Conservation (phyloP, 805 yeast genomes). For the Candida awuae region DNA sequence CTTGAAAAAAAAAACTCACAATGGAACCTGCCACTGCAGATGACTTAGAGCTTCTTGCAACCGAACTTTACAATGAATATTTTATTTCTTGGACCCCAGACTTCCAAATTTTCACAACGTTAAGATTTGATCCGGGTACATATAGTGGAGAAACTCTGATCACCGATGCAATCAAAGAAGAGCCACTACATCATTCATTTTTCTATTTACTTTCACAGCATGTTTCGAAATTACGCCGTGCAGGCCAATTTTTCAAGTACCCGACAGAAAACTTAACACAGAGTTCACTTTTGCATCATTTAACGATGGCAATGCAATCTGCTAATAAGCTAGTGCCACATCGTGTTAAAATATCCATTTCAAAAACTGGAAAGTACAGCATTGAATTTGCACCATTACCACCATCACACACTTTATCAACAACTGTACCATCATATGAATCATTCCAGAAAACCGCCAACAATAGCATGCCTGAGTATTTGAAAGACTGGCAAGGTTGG, state of each 20-base stretch:
- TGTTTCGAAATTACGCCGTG: conserved; percentile 45
- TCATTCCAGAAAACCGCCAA: conserved; percentile 2
- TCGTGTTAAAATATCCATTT: conserved; percentile 41
- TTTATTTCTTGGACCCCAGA: conserved; percentile 61
- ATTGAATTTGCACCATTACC: conserved; percentile 22
- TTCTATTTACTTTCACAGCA: conserved; percentile 66
- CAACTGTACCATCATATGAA: conserved; percentile 3
- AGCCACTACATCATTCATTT: conserved; percentile 23
- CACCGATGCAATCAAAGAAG: conserved; percentile 20
- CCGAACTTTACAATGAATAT: conserved; percentile 70
- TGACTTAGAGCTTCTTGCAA: too few relatives aligned
- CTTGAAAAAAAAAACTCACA: too few relatives aligned
- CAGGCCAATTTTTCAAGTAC: conserved; percentile 49
- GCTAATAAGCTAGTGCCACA: conserved; percentile 30
- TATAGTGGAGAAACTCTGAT: conserved; percentile 19
- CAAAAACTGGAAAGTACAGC: conserved; percentile 26
- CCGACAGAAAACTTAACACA: conserved; percentile 30
- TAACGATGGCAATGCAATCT: conserved; percentile 31
- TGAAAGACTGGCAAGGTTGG: conserved; percentile 32
- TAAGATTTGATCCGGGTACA: conserved; percentile 66
- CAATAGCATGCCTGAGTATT: conserved; percentile 1
- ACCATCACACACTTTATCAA: conserved; percentile 4
- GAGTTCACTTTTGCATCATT: conserved; percentile 33
- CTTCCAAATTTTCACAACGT: conserved; percentile 50
- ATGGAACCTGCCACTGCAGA: too few relatives aligned